Conservation (phyloP, 1,284 basidiomycete species). For the Trametes pubescens region DNA sequence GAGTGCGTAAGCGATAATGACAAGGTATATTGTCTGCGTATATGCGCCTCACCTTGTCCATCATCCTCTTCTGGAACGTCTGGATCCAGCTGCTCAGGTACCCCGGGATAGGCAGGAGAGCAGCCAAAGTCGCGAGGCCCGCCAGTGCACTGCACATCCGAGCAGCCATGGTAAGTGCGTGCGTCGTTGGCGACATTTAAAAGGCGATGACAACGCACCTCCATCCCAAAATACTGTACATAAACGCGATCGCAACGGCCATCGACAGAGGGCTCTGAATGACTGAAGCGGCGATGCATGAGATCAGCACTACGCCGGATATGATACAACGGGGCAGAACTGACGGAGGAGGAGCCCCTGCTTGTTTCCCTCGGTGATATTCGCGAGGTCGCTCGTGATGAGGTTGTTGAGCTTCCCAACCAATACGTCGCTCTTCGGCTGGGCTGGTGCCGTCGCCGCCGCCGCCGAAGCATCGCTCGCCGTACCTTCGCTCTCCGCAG, state of each 20-base stretch:
- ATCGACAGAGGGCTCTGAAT: conserved; percentile 48
- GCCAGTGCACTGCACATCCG: conserved; percentile 47
- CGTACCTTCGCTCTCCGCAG: conserved; percentile 15
- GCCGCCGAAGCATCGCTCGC: conserved; percentile 40
- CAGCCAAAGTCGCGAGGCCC: conserved; percentile 60
- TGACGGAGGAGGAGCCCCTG: conserved; percentile 40
- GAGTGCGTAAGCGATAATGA: background rate
- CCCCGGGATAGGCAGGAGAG: conserved; percentile 60
- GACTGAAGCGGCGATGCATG: conserved; percentile 39
- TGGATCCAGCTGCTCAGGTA: conserved; percentile 42
- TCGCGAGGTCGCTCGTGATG: conserved; percentile 47
- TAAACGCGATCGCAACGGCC: conserved; percentile 45
- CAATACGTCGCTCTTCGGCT: conserved; percentile 45
- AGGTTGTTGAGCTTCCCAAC: conserved; percentile 59
- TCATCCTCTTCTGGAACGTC: conserved; percentile 40
- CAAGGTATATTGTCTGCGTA: background rate
- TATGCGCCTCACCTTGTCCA: conserved; percentile 41
- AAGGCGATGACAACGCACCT: conserved; percentile 38
- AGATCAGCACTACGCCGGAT: conserved; percentile 2
- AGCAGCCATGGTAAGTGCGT: no score
- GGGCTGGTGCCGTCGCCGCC: conserved; percentile 12
- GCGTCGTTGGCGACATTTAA: background rate
- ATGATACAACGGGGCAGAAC: background rate
- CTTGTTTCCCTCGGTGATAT: conserved; percentile 45
- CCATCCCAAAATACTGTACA: conserved; percentile 57